Evolutionary conservation across 2,329 filamentous ascomycete genomes (phyloP).

Genomic region (Venturia pyrina): DNA sequence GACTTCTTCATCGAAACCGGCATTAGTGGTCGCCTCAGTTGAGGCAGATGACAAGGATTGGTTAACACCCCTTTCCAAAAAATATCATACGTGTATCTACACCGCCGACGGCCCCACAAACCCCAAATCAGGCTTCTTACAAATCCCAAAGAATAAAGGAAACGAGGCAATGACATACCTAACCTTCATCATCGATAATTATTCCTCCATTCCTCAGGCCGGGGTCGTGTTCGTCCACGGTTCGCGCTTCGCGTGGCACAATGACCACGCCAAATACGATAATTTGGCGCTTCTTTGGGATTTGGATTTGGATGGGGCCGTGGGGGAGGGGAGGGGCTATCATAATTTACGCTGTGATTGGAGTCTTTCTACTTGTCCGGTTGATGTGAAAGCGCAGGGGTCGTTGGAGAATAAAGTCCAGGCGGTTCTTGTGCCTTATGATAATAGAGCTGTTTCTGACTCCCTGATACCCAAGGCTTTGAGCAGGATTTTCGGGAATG

Average conservation of each 20-base stretch:
- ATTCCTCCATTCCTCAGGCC: constrained; percentile 27
- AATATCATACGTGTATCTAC: constrained; percentile 39
- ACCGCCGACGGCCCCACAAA: constrained; percentile 27
- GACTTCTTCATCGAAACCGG: constrained; percentile 29
- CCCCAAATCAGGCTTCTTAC: constrained; percentile 23
- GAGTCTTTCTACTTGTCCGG: constrained; percentile 27
- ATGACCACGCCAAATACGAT: constrained; percentile 35
- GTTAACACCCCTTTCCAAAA: constrained; percentile 28
- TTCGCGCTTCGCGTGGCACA: constrained; percentile 29
- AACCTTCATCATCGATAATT: constrained; percentile 39
- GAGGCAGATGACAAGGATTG: constrained; percentile 33
- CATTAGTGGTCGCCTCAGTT: constrained; percentile 34
- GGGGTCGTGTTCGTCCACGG: constrained; percentile 36
- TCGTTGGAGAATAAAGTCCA: constrained; percentile 26
- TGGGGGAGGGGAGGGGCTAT: constrained; percentile 30
- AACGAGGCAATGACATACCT: constrained; percentile 40
- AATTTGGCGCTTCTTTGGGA: constrained; percentile 30
- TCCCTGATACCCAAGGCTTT: not conserved
- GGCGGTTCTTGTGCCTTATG: constrained; percentile 33
- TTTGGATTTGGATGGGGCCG: constrained; percentile 31
- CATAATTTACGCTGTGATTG: constrained; percentile 43
- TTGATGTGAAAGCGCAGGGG: not conserved
- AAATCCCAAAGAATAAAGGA: constrained; percentile 35
- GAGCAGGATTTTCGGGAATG: not conserved
- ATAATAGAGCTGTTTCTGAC: constrained; percentile 31